These are phyloP conservation scores for Venturia asperata DNA, from an alignment of 2,329 filamentous ascomycete species.

Conservation along the genomic window DNA sequence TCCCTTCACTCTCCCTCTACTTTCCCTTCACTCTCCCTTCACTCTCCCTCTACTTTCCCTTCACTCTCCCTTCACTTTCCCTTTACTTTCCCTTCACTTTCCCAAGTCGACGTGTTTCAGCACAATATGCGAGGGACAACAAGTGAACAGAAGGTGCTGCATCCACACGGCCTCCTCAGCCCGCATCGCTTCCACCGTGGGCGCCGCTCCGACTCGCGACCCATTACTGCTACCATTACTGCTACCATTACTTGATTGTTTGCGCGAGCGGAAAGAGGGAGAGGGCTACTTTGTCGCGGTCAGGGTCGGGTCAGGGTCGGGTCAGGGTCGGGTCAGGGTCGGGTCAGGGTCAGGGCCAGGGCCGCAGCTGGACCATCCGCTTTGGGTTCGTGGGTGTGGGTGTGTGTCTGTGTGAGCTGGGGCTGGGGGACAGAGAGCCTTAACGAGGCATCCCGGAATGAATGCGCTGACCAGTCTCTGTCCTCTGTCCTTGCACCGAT, in stretches of 20 bases:
- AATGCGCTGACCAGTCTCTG: background rate
- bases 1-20: too few species aligned
- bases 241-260: too few species aligned
- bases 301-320: too few species aligned
- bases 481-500: constrained; percentile 5
- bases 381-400: constrained; percentile 1
- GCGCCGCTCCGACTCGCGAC: background rate
- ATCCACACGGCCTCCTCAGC: background rate
- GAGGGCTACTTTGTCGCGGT: background rate
- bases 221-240: too few species aligned
- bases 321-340: too few species aligned
- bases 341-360: too few species aligned
- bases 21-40: too few species aligned
- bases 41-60: too few species aligned
- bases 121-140: background rate
- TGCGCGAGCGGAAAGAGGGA: background rate
- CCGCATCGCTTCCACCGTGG: background rate
- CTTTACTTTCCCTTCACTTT: too few species aligned
- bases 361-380: constrained; percentile 5
- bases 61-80: too few species aligned
- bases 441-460: background rate
- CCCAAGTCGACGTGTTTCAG: constrained; percentile 6
- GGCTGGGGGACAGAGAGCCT: background rate
- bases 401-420: too few species aligned
- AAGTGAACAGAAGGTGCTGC: background rate